phyloP scores from a whole-genome alignment of 768 basidiomycete species.

The Suillus fuscotomentosus region DNA sequence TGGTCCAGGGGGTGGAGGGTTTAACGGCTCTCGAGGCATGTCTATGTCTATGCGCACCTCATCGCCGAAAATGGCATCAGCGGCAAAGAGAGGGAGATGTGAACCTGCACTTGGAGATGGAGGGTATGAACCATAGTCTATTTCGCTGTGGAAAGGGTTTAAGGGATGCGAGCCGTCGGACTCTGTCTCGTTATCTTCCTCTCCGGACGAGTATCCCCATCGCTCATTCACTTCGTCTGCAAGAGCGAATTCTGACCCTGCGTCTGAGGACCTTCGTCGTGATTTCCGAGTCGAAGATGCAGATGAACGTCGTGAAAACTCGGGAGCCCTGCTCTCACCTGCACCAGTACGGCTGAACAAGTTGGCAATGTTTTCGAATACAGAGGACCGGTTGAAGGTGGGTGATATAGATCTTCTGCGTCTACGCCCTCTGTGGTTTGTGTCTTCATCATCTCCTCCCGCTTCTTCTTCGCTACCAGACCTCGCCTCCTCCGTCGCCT shows the following conservation, averaged over 20 bases:
- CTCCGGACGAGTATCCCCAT: constrained; percentile 93
- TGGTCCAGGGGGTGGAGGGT: constrained; percentile 76
- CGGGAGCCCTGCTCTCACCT: constrained; percentile 49
- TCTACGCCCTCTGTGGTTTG: constrained; percentile 28
- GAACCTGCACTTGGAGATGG: constrained; percentile 52
- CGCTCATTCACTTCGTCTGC: constrained; percentile 65
- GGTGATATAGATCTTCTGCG: constrained; percentile 36
- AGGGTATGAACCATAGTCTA: constrained; percentile 72
- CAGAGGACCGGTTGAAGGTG: constrained; percentile 37
- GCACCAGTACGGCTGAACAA: constrained; percentile 55
- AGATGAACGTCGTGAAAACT: constrained; percentile 54
- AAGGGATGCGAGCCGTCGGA: constrained; percentile 21
- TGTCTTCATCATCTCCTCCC: constrained; percentile 32
- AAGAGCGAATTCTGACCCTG: constrained; percentile 57
- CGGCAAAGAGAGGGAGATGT: constrained; percentile 64
- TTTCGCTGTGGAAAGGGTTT: constrained; percentile 46
- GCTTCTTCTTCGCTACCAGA: constrained; percentile 36
- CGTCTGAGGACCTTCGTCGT: constrained; percentile 53
- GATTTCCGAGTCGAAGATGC: constrained; percentile 48
- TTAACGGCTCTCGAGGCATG: constrained; percentile 53
- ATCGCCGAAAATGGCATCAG: constrained; percentile 81
- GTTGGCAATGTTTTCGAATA: constrained; percentile 66
- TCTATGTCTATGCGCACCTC: constrained; percentile 85
- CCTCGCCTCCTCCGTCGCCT: constrained; percentile 38
- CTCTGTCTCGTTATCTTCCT: constrained; percentile 56